Base-by-base conservation (phyloP, 768 basidiomycete species). In the Russula ochroleuca region DNA sequence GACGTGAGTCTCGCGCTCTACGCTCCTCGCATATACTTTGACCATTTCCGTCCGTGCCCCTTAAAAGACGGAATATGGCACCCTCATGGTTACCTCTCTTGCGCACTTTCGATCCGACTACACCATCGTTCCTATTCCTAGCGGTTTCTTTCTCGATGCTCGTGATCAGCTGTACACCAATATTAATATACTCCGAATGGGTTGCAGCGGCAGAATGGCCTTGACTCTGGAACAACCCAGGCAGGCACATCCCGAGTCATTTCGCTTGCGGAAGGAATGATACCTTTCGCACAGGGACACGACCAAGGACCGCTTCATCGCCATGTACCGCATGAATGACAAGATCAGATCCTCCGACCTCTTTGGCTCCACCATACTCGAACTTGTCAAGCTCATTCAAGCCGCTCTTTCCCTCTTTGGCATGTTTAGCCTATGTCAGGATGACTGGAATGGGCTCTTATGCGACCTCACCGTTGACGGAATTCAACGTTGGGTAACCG, bases 21-120 rank as follows among this genome's bases (percentile, higher is more conserved):
- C 15, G 25, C 68, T 59, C n/a, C 14, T 50, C 56, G 11, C 59
- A 38, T 52, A 31, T 31, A 31, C 53, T 37, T 41, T 35, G 38
- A 57, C 56, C 56, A 1, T 28, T 43, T n/a, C 43, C 47, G 33
- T 40, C 13, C 40, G 37, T 31, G 23, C 13, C 4, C 17, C 43
- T 33, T 63, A 14, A 47, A 64, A 87, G 82, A 90, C 85, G 11
- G 78, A 81, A 15, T 75, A 85, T 58, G 92, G 92, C 54, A 75
- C 80, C 28, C 78, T 94, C 69, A 85, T 93, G 83, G 83, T 85
- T 61, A 94, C 92, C 31, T 92, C 90, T 13, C 82, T 94, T 31
- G 88, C 90, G 49, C 87, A 90, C 77, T 94, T 94, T 72, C 88
- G 88, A 60, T 92, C 90, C 2, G 91, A 93, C 77, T 90, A 85